A percentile compares a stretch with the other conserved stretches of the same genome.
Conservation (phyloP, 768 basidiomycete species). For the Boletus rex-veris region DNA sequence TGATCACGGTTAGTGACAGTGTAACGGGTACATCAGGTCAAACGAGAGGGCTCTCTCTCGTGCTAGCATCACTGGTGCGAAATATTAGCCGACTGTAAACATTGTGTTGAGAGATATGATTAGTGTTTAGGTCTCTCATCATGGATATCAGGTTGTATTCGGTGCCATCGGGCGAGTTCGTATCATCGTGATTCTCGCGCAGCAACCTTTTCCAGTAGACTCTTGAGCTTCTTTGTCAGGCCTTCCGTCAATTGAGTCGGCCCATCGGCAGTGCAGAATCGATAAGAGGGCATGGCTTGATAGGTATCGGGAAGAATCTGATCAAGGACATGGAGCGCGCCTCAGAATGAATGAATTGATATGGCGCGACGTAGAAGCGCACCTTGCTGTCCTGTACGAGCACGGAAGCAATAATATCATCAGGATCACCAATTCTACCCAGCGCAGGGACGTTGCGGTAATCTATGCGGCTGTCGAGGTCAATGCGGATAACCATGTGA, state of each 20-base stretch:
- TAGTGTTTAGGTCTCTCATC: not conserved
- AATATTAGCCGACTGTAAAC: not conserved
- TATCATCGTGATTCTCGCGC: conserved; percentile 28
- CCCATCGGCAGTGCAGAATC: conserved; percentile 75
- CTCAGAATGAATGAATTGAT: not conserved
- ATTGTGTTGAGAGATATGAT: not conserved
- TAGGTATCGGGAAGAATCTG: conserved; percentile 73
- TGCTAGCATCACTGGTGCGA: too few species aligned
- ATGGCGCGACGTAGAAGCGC: conserved; percentile 4
- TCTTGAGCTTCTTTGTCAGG: conserved; percentile 47
- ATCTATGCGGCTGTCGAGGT: conserved; percentile 40
- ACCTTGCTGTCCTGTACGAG: conserved; percentile 69
- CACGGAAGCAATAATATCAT: conserved; percentile 79
- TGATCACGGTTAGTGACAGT: too few species aligned
- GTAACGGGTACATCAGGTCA: too few species aligned
- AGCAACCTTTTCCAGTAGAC: conserved; percentile 34
- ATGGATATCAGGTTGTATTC: not conserved
- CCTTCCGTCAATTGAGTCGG: conserved; percentile 66
- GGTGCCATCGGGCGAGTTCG: too few species aligned
- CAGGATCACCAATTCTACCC: conserved; percentile 75
- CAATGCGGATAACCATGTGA: not conserved
- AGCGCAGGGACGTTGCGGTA: conserved; percentile 70
- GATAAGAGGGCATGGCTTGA: conserved; percentile 80
- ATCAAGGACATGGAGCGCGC: not conserved
- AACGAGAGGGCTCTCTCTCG: too few species aligned